Evolutionary conservation across 2,329 filamentous ascomycete species (phyloP), one percentile per base, ranked within the genome.

Genomic region (Pseudogymnoascus verrucosus): DNA sequence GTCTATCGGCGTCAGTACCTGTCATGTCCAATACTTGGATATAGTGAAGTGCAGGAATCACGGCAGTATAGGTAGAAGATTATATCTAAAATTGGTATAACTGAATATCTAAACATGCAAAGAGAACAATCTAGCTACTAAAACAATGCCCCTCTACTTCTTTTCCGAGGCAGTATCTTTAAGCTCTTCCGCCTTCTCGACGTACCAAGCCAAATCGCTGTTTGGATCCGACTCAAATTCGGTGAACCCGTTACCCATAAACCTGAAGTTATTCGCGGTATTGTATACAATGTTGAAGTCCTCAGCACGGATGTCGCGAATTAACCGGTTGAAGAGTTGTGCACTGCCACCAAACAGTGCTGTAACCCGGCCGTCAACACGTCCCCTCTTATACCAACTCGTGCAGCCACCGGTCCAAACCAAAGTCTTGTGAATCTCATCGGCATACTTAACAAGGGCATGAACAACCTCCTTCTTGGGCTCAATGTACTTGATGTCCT

Each of bases 381-480:
- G 74, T 39, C 75, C 74, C 36, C 75, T 73, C 71, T 82, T 82
- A 68, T 81, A 82, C 78, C 79, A 82, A 60, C 75, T 78, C 61
- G 74, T 73, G 65, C 78, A 80, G 1, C 67, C 69, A 26, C 71
- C 71, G 0, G 75, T 71, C 72, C 77, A 75, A 2, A 78, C 75
- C 0, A 75, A 73, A 10, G 74, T 75, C 68, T 78, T 76, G 68
- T 79, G 75, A 54, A 80, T 75, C 64, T 76, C 72, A 39, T 79
- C 75, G 28, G 74, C 74, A 67, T 79, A 79, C 26, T 71, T 71
- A 28, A 74, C 74, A 51, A 76, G 77, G 10, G 75, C 74, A 5
- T 75, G 67, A 23, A 75, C 70, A 10, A 74, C 73, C 6, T 71
- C 69, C 12, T 70, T 66, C 67, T 76, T 78, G 0, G 75, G 74